Evolutionary conservation across 306 rosid species (phyloP).

Genomic region (Vigna radiata): DNA sequence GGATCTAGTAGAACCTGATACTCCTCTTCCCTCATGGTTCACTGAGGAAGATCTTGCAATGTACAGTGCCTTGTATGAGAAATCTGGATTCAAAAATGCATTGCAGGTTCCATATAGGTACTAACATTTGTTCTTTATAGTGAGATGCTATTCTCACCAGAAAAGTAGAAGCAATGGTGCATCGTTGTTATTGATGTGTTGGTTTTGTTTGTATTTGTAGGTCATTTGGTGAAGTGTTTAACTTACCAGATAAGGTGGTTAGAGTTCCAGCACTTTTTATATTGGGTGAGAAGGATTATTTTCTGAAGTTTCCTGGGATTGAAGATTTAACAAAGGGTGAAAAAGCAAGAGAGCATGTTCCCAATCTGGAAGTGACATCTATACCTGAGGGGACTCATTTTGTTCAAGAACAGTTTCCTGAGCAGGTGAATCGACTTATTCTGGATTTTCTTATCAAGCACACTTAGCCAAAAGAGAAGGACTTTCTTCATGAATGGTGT

Average conservation of each 20-base stretch:
- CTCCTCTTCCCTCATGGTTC: constrained; percentile 85
- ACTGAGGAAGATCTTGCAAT: constrained; percentile 72
- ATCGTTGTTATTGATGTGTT: constrained; percentile 34
- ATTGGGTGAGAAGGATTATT: constrained; percentile 73
- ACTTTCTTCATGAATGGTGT: background rate
- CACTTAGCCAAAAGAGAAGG: background rate
- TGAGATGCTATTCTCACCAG: background rate
- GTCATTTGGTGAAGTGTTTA: constrained; percentile 54
- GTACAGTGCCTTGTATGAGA: constrained; percentile 73
- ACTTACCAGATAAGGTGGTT: constrained; percentile 52
- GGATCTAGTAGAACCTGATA: constrained; percentile 79
- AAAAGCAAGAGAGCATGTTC: constrained; percentile 61
- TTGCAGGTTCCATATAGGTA: constrained; percentile 85
- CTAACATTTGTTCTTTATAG: constrained; percentile 3
- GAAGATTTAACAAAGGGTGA: constrained; percentile 64
- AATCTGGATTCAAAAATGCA: constrained; percentile 77
- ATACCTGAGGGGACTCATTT: constrained; percentile 85
- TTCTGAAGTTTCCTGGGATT: constrained; percentile 60
- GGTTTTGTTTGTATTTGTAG: constrained; percentile 48
- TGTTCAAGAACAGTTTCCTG: constrained; percentile 81
- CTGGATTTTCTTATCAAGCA: constrained; percentile 68
- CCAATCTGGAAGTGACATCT: constrained; percentile 61
- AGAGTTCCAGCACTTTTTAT: constrained; percentile 66
- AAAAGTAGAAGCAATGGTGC: background rate
- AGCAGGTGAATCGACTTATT: constrained; percentile 68